Conservation (phyloP, 768 basidiomycete genomes). For the Mycena rosella region DNA sequence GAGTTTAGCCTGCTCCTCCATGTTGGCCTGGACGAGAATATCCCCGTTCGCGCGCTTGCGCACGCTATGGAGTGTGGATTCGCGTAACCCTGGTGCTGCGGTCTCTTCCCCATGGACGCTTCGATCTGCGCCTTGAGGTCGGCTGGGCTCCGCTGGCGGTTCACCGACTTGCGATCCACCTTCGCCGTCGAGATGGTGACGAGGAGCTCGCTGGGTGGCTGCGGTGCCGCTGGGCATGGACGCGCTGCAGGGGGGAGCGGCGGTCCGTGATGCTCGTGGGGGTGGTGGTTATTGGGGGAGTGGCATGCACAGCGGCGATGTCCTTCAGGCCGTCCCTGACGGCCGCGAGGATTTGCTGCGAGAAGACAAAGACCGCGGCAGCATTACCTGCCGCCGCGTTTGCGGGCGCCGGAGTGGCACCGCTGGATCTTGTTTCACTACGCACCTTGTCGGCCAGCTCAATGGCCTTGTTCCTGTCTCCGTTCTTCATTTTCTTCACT, state of each 20-base stretch:
- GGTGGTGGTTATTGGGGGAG: neutral
- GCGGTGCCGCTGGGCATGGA: neutral
- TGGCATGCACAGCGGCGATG: neutral
- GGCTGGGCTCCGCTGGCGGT: neutral
- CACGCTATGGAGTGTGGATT: neutral
- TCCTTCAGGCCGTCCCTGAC: neutral
- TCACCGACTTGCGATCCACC: constrained; percentile 7
- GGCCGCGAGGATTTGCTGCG: neutral
- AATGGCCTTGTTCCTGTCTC: no score
- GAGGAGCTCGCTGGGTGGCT: constrained; percentile 6
- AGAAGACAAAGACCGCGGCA: neutral
- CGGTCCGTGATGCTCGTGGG: no score
- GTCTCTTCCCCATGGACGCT: no score
- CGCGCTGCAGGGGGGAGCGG: no score
- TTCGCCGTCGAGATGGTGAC: constrained; percentile 14
- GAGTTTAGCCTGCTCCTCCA: no score
- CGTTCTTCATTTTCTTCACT: no score
- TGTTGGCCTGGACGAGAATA: constrained; percentile 13
- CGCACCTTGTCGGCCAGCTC: no score
- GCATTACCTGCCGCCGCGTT: neutral
- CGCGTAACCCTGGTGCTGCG: neutral
- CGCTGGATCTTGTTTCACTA: no score
- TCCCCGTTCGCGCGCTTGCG: constrained; percentile 12
- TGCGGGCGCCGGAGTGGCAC: neutral
- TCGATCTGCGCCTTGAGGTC: constrained; percentile 11